Evolutionary conservation across 169 alveolate genomes (phyloP).

Genomic region (Plasmodium gonderi): DNA sequence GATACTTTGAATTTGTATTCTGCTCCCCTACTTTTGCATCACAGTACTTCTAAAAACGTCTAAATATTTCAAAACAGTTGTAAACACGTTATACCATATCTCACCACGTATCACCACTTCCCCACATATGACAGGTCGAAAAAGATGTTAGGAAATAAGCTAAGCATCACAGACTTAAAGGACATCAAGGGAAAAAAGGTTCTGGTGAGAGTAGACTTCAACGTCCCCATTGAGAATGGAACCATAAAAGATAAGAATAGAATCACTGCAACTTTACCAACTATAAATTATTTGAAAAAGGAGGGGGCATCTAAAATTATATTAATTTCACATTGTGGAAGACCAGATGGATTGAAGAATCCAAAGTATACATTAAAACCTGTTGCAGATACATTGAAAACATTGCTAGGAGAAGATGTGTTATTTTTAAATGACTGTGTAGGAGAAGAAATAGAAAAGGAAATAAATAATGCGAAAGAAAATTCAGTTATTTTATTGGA

Average conservation of each 20-base stretch:
- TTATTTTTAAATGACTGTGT: conserved; percentile 95
- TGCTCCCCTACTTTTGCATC: too few relatives aligned
- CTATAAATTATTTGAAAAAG: conserved; percentile 92
- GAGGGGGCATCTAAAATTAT: conserved; percentile 93
- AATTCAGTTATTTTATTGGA: conserved; percentile 95
- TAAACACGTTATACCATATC: too few relatives aligned
- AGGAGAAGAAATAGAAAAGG: conserved; percentile 92
- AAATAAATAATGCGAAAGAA: conserved; percentile 87
- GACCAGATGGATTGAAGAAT: conserved; percentile 96
- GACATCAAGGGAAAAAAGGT: conserved; percentile 91
- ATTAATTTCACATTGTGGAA: conserved; percentile 96
- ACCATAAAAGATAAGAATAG: conserved; percentile 94
- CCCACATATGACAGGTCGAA: not conserved
- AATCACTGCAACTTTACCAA: conserved; percentile 94
- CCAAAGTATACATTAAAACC: conserved; percentile 93
- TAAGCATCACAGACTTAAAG: conserved; percentile 36
- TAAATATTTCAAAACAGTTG: too few relatives aligned
- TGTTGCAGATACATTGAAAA: conserved; percentile 92
- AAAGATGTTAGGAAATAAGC: conserved; percentile 62
- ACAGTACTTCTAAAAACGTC: too few relatives aligned
- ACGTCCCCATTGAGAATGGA: conserved; percentile 96
- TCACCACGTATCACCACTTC: not conserved
- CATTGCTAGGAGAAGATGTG: conserved; percentile 89
- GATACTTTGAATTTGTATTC: too few relatives aligned
- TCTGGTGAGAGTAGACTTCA: conserved; percentile 97